Conservation (phyloP, 2,329 filamentous ascomycete species). For the Lachnellula cervina region DNA sequence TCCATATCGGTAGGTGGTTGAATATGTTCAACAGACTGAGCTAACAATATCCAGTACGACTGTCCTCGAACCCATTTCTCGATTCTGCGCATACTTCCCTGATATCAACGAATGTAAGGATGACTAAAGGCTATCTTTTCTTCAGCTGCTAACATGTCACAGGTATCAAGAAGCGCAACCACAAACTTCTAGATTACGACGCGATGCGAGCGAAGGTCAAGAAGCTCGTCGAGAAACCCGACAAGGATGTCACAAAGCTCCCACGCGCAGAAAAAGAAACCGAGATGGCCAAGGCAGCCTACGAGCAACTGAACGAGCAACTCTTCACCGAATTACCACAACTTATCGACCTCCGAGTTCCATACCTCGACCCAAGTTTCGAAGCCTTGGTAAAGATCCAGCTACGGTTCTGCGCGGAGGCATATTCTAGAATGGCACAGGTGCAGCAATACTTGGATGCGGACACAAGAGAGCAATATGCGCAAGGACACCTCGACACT, state of each 20-base stretch:
- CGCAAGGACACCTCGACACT: conserved; percentile 83
- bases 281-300: conserved; percentile 86
- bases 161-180: conserved; percentile 95
- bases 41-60: conserved; percentile 58
- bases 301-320: conserved; percentile 97
- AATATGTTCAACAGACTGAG: not conserved
- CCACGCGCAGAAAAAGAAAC: conserved; percentile 94
- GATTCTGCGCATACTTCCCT: conserved; percentile 97
- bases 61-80: conserved; percentile 89
- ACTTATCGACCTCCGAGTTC: conserved; percentile 92
- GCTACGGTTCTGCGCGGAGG: conserved; percentile 93
- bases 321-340: conserved; percentile 89
- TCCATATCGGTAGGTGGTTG: conserved; percentile 67
- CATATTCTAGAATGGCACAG: conserved; percentile 96
- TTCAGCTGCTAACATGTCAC: conserved; percentile 18
- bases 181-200: conserved; percentile 98
- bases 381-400: conserved; percentile 99
- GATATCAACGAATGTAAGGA: conserved; percentile 90
- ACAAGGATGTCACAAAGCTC: conserved; percentile 96
- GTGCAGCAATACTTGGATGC: conserved; percentile 97
- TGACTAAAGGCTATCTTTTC: not conserved
- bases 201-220: conserved; percentile 93
- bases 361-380: conserved; percentile 94
- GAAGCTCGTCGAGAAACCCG: conserved; percentile 94
- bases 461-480: conserved; percentile 93